Evolutionary conservation across 495 filamentous ascomycete genomes (phyloP).

Genomic region (Apodospora peruviana): DNA sequence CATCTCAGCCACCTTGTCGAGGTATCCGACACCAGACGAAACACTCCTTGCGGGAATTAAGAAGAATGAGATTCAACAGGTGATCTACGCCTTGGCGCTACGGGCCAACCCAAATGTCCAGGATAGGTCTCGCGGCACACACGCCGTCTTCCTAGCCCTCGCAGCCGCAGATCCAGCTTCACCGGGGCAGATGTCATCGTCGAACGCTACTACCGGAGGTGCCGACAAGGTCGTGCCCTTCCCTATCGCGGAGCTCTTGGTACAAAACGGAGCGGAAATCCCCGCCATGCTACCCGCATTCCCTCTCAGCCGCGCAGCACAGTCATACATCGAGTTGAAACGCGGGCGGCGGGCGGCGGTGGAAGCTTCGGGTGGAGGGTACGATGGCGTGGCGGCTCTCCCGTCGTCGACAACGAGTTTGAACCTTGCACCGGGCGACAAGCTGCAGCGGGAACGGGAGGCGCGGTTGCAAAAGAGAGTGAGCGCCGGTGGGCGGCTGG

Average conservation of each 20-base stretch:
- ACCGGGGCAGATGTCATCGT: conserved; percentile 43
- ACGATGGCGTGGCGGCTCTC: conserved; percentile 21
- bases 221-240: conserved; percentile 51
- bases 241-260: conserved; percentile 82
- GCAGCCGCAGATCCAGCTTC: conserved; percentile 89
- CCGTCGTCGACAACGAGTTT: conserved; percentile 9
- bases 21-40: conserved; percentile 78
- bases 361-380: conserved; percentile 28
- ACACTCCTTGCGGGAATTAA: conserved; percentile 90
- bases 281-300: conserved; percentile 61
- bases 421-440: conserved; percentile 29
- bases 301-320: conserved; percentile 68
- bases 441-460: conserved; percentile 46
- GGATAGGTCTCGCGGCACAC: conserved; percentile 83
- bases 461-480: conserved; percentile 56
- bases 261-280: conserved; percentile 92
- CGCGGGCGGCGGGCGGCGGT: conserved; percentile 44
- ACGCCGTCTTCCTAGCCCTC: conserved; percentile 84
- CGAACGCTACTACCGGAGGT: conserved; percentile 19
- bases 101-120: conserved; percentile 79
- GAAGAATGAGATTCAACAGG: conserved; percentile 85
- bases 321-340: conserved; percentile 81
- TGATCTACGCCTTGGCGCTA: conserved; percentile 85
- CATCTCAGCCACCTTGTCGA: conserved; percentile 67
- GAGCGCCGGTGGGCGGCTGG: conserved; percentile 54